Percentiles rank a stretch among this genome's conserved stretches.
These are phyloP conservation scores for Pyrenophora teres DNA, from an alignment of 2,329 filamentous ascomycete species.

Conservation along the genomic window DNA sequence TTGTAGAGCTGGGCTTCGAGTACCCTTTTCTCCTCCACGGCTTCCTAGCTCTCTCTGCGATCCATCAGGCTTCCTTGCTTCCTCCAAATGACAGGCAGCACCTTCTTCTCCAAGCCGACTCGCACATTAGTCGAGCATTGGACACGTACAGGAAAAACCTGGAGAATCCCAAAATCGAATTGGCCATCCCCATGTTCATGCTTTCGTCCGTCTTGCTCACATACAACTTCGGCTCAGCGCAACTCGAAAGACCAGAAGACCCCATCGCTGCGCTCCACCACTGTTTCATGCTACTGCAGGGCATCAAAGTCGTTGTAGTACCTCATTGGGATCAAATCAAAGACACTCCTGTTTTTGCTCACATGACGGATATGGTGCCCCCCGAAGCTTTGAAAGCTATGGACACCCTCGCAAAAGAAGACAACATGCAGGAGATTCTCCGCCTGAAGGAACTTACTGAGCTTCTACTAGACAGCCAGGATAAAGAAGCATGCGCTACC, in stretches of 20 bases:
- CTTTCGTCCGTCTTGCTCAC: constrained; percentile 33
- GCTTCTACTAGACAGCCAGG: constrained; percentile 23
- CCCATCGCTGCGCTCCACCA: constrained; percentile 35
- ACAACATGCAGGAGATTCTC: constrained; percentile 26
- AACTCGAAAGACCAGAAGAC: constrained; percentile 33
- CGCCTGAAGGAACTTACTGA: constrained; percentile 31
- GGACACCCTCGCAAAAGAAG: constrained; percentile 18
- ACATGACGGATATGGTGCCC: constrained; percentile 18
- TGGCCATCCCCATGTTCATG: constrained; percentile 38
- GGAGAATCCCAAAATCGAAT: constrained; percentile 24
- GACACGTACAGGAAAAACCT: constrained; percentile 31
- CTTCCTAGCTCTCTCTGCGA: constrained; percentile 36
- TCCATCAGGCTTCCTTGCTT: constrained; percentile 33
- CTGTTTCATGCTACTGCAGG: constrained; percentile 36
- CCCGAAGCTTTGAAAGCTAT: constrained; percentile 15
- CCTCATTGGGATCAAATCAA: constrained; percentile 29
- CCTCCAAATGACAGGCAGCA: constrained; percentile 23
- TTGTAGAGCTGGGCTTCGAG: constrained; percentile 33
- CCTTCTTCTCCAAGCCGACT: constrained; percentile 34
- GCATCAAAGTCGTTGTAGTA: constrained; percentile 33
- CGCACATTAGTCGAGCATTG: constrained; percentile 34
- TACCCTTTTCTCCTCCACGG: constrained; percentile 38
- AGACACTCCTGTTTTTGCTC: constrained; percentile 21
- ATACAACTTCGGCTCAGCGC: constrained; percentile 38
- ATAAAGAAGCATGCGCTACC: constrained; percentile 25